A percentile compares a stretch with the other conserved stretches of the same genome.
Evolutionary conservation across 495 filamentous ascomycete genomes (phyloP).

Genomic region (Acidomyces sp.): DNA sequence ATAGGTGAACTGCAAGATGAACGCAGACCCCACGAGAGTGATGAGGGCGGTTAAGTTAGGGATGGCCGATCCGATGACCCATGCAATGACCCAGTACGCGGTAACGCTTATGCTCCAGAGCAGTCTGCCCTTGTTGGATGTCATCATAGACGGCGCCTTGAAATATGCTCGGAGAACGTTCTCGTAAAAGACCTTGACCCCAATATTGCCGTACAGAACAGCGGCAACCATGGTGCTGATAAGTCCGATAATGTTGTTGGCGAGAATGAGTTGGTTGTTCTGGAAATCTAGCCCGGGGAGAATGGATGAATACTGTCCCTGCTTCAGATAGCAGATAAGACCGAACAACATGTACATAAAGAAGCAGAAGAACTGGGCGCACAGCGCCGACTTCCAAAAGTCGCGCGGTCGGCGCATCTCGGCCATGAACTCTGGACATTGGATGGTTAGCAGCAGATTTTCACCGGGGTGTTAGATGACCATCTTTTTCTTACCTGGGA

Average conservation of each 20-base stretch:
- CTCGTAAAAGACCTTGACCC: conserved; percentile 23
- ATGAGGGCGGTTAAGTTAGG: conserved; percentile 39
- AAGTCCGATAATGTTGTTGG: too few relatives aligned
- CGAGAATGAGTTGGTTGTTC: background rate
- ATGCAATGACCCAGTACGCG: conserved; percentile 19
- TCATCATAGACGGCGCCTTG: conserved; percentile 10
- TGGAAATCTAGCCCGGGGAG: background rate
- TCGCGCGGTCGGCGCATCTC: conserved; percentile 20
- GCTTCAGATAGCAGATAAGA: too few relatives aligned
- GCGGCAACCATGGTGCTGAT: too few relatives aligned
- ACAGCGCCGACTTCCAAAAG: conserved; percentile 17
- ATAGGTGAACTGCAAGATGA: conserved; percentile 38
- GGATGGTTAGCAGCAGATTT: too few relatives aligned
- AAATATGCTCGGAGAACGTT: conserved; percentile 16
- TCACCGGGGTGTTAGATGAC: too few relatives aligned
- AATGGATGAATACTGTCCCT: background rate
- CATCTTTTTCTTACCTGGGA: too few relatives aligned
- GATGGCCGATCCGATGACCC: conserved; percentile 25
- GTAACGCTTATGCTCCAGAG: conserved; percentile 11
- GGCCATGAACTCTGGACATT: conserved; percentile 20
- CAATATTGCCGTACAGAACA: conserved; percentile 19
- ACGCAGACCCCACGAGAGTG: conserved; percentile 35
- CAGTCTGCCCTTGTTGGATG: conserved; percentile 6
- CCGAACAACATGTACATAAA: too few relatives aligned
- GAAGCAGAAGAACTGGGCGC: too few relatives aligned